Conservation (phyloP, 257 asterid genomes). For the Lithospermum erythrorhizon region DNA sequence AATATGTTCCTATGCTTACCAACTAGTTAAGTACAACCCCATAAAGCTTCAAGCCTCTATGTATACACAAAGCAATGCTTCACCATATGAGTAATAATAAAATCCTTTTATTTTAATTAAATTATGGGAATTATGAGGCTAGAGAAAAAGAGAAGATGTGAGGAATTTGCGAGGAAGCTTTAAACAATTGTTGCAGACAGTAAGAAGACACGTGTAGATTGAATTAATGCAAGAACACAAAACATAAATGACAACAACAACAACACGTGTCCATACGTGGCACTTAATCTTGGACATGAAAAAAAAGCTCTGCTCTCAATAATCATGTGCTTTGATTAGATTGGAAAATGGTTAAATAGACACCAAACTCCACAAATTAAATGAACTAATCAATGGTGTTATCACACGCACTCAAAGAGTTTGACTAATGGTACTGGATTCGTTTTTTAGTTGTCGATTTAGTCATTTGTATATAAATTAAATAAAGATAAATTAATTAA, state of each 20-base stretch:
- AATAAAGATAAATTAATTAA: too few species aligned
- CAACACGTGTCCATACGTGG: slow-evolving; percentile 1
- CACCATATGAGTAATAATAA: background rate
- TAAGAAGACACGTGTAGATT: slow-evolving; percentile 66
- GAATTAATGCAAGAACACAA: slow-evolving; percentile 37
- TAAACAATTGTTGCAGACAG: slow-evolving; percentile 14
- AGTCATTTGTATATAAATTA: too few species aligned
- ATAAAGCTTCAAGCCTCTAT: background rate
- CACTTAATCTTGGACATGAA: background rate
- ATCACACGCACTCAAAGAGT: too few species aligned
- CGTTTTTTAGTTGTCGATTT: too few species aligned
- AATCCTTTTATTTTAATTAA: background rate
- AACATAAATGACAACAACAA: background rate
- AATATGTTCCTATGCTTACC: background rate
- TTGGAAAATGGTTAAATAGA: background rate
- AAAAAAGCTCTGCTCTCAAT: background rate
- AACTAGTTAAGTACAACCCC: background rate
- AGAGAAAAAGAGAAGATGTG: slow-evolving; percentile 6
- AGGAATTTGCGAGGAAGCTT: slow-evolving; percentile 24
- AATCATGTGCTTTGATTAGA: background rate
- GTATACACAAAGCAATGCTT: background rate
- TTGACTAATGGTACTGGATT: too few species aligned
- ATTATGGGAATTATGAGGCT: background rate
- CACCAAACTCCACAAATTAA: too few species aligned
- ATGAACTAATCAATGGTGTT: too few species aligned